A percentile compares a stretch with the other conserved stretches of the same genome.
These are phyloP conservation scores for Lachancea lanzarotensis DNA, from an alignment of 805 yeast species.

Conservation along the genomic window DNA sequence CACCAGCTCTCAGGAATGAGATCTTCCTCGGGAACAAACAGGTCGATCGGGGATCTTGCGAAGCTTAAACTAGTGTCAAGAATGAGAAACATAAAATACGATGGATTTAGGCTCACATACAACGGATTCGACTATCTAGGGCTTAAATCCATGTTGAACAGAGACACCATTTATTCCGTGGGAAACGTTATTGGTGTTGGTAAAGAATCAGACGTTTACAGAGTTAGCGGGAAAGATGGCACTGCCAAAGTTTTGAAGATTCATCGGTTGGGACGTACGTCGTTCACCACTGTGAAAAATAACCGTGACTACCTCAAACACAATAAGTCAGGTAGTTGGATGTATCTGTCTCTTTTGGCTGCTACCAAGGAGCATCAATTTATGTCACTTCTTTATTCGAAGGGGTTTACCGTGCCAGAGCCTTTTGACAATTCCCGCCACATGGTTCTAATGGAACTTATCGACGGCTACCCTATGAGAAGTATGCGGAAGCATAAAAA, in stretches of 20 bases:
- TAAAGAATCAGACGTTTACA: slow-evolving; percentile 91
- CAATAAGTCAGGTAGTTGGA: slow-evolving; percentile 79
- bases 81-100: slow-evolving; percentile 86
- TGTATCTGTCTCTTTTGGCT: slow-evolving; percentile 81
- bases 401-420: slow-evolving; percentile 79
- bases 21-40: slow-evolving; percentile 67
- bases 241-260: slow-evolving; percentile 73
- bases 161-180: slow-evolving; percentile 66
- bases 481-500: slow-evolving; percentile 65
- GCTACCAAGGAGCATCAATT: slow-evolving; percentile 91
- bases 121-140: slow-evolving; percentile 92
- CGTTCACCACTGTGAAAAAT: slow-evolving; percentile 86
- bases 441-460: slow-evolving; percentile 85
- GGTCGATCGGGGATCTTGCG: slow-evolving; percentile 79
- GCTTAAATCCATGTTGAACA: slow-evolving; percentile 70
- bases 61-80: slow-evolving; percentile 72
- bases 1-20: slow-evolving; percentile 72
- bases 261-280: slow-evolving; percentile 89
- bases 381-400: slow-evolving; percentile 64
- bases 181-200: slow-evolving; percentile 94
- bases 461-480: slow-evolving; percentile 87
- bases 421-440: slow-evolving; percentile 91
- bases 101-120: slow-evolving; percentile 85
- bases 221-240: slow-evolving; percentile 66
- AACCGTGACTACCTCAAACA: slow-evolving; percentile 81